Percentiles rank a stretch among this genome's conserved stretches.
Evolutionary conservation across 2,329 filamentous ascomycete species (phyloP).

Genomic region (Coniochaeta sp.): DNA sequence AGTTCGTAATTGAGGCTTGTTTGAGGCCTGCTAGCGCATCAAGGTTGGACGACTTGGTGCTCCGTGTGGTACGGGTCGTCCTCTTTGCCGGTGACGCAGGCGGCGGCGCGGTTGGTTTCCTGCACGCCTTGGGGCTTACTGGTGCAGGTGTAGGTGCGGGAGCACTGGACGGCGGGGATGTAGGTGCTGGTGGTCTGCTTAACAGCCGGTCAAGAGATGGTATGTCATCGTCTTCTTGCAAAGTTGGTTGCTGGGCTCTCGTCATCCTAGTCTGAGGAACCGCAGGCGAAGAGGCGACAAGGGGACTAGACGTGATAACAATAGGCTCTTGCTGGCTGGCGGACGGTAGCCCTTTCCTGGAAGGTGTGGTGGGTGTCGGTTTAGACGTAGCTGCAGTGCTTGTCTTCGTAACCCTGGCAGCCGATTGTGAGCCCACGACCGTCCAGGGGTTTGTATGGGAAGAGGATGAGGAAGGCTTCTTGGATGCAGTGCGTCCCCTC

Average conservation of each 20-base stretch:
- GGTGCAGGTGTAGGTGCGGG: background rate
- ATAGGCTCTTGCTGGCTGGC: conserved; percentile 12
- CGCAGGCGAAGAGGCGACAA: background rate
- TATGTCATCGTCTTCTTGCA: background rate
- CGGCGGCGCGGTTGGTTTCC: background rate
- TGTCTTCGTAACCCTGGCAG: conserved; percentile 17
- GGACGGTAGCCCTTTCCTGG: background rate
- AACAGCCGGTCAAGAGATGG: background rate
- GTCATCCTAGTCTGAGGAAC: background rate
- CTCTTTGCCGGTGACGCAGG: background rate
- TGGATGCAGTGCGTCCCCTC: conserved; percentile 9
- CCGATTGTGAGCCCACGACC: conserved; percentile 28
- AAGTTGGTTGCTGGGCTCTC: background rate
- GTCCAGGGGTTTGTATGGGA: conserved; percentile 30
- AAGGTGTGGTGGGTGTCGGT: conserved; percentile 1
- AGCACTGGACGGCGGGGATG: background rate
- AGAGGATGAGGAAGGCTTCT: conserved; percentile 8
- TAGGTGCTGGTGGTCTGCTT: background rate
- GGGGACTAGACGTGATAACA: conserved; percentile 21
- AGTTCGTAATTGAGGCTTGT: background rate
- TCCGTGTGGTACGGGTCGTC: background rate
- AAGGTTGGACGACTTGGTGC: background rate
- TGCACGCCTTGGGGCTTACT: background rate
- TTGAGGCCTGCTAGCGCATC: background rate
- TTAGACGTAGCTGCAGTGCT: background rate